These are phyloP conservation scores for Irineochytrium annulatum DNA, from an alignment of 192 early-diverging fungal genomes.

Conservation along the genomic window DNA sequence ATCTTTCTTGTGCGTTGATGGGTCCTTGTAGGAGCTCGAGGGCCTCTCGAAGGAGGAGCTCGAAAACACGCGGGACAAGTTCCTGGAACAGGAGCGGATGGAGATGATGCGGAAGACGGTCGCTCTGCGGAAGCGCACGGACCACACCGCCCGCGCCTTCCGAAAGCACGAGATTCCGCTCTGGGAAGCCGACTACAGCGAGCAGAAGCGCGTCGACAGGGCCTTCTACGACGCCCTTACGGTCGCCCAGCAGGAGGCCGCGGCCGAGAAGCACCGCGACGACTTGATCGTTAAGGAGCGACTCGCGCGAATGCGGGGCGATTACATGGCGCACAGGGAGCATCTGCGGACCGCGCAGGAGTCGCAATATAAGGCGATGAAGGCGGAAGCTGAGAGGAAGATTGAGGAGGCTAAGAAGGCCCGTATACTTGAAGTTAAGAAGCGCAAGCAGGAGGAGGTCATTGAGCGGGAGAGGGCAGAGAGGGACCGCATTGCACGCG, in stretches of 20 bases:
- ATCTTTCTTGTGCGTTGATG: background rate
- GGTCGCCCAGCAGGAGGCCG: constrained; percentile 63
- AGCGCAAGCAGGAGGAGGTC: constrained; percentile 51
- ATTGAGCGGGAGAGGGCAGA: constrained; percentile 12
- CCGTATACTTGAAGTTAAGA: constrained; percentile 59
- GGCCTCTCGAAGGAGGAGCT: constrained; percentile 74
- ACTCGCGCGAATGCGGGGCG: constrained; percentile 73
- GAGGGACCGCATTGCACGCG: too few species aligned
- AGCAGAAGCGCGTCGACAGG: constrained; percentile 79
- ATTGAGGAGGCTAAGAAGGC: constrained; percentile 71
- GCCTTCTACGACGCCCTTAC: constrained; percentile 72
- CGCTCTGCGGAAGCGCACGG: constrained; percentile 69
- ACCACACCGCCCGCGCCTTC: constrained; percentile 91
- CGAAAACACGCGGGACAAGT: constrained; percentile 79
- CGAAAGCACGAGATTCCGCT: constrained; percentile 88
- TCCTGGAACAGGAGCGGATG: constrained; percentile 83
- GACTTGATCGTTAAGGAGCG: constrained; percentile 76
- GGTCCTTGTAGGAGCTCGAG: constrained; percentile 63
- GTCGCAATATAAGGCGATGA: constrained; percentile 51
- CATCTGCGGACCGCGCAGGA: constrained; percentile 53
- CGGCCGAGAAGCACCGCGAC: constrained; percentile 62
- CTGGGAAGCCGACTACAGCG: constrained; percentile 84
- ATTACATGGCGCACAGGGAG: constrained; percentile 63
- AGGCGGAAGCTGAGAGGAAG: constrained; percentile 51
- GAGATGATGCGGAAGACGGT: constrained; percentile 76